Evolutionary conservation across 2,329 filamentous ascomycete genomes (phyloP), one percentile per base, ranked within the genome.

Genomic region (Colletotrichum scovillei): DNA sequence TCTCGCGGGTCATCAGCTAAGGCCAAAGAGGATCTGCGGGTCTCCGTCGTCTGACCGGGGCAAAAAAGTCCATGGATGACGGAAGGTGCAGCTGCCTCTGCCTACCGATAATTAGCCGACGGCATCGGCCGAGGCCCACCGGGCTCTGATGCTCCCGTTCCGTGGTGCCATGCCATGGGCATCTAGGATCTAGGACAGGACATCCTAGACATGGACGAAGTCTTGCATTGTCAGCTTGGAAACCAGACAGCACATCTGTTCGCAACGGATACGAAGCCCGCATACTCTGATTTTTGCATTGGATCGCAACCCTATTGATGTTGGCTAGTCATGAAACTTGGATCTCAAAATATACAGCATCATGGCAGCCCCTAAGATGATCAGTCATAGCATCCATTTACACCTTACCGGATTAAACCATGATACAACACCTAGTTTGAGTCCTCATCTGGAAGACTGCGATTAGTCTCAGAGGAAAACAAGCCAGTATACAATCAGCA

Each of bases 101-200:
- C 38, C 38, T 69, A 46, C 70, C 70, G 70, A 64, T 9, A 1
- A 70, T 73, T 70, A 70, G 66, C 70, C 70, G 70, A 49, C 66
- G 60, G 59, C 32, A 64, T 35, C 38, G 66, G 32, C 67, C 67
- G 66, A 73, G 59, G 66, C 70, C 60, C 70, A 35, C 69, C 64
- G 16, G 22, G 49, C 58, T 55, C 55, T 22, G 55, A 32, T 67
- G 55, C 7, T 59, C 42, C 42, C 30, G 55, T 46, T 58, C 60
- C 49, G 26, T 64, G 22, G 24, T 55, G 30, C 62, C 19, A 28
- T 55, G 30, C 62, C 24, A 28, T 28, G 62, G 30, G 30, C 28
- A 26, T 62, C 14, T 35, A 46, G 9, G 4, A 42, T 12, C 32
- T 24, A 32, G 30, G 30, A 32, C 30, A 32, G 30, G 30, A 32